Conservation (phyloP, 495 filamentous ascomycete species). For the Tetracladium marchalianum region DNA sequence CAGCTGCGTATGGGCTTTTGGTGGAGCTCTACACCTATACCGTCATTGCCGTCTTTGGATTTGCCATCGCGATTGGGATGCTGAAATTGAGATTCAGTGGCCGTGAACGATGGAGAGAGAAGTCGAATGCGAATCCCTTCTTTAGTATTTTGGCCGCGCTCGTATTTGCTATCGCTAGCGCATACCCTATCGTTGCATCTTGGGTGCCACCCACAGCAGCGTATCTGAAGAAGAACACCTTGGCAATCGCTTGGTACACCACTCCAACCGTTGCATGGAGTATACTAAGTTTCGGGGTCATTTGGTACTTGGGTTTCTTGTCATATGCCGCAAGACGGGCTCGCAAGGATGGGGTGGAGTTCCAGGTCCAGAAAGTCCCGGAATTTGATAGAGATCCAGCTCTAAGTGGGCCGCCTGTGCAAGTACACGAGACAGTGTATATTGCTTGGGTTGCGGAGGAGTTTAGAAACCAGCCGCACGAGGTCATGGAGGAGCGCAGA, state of each 20-base stretch:
- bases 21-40: conserved; percentile 24
- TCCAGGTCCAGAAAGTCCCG: conserved; percentile 5
- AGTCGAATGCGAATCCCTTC: conserved; percentile 7
- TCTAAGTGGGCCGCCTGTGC: conserved; percentile 6
- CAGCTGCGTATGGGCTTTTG: conserved; percentile 19
- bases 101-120: neutral
- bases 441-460: conserved; percentile 9
- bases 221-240: neutral
- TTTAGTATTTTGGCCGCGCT: conserved; percentile 8
- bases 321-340: conserved; percentile 1
- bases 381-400: conserved; percentile 6
- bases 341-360: conserved; percentile 6
- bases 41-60: conserved; percentile 8
- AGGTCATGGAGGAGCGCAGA: neutral
- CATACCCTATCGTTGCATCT: conserved; percentile 9
- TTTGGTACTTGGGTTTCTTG: conserved; percentile 9
- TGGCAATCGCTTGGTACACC: conserved; percentile 6
- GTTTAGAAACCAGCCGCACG: neutral
- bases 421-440: conserved; percentile 5
- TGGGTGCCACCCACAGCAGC: conserved; percentile 10
- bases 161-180: conserved; percentile 9
- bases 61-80: conserved; percentile 8
- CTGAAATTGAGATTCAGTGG: conserved; percentile 5
- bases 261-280: conserved; percentile 8
- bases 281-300: conserved; percentile 5